Evolutionary conservation across 1,284 basidiomycete species (phyloP), one percentile per base, ranked within the genome.

Genomic region (Pseudozyma pruni): DNA sequence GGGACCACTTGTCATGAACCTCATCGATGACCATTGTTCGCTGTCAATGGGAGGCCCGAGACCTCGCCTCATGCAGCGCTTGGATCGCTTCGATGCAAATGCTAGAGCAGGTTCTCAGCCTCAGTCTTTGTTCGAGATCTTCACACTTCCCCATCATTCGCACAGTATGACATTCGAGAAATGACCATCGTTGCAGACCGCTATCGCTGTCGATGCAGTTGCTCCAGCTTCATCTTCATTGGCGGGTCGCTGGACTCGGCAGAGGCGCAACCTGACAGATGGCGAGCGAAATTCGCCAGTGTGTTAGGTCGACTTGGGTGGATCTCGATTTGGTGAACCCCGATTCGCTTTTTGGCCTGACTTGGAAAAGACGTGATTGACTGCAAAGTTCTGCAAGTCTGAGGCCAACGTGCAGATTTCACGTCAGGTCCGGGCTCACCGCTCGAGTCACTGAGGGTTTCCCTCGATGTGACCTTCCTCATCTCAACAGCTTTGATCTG

Each of bases 291-390:
- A 17, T 20, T 42, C 17, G 1, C 2, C 1, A 8, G 5, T 19
- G 9, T 58, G 48, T 58, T 58, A 58, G 13, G 37, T 38, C 25
- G 8, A 1, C 1, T 14, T 16, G 29, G 5, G 14, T n/a, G 16
- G 7, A 39, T 44, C 40, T 29, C 40, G 40, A 42, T 42, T 31
- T 32, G 25, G 9, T 49, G 32, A 23, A 17, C 20, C 41, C 41
- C 41, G 42, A 53, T 53, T 11, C n/a, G 20, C 3, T 29, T 42
- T 34, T 45, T 45, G 23, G 10, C 13, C n/a, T 19, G 19, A 14
- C 14, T 19, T 31, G 37, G 22, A 52, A 25, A 54, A 54, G 46
- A 46, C 58, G 51, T 61, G 58, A 61, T 54, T 50, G 51, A 20
- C 17, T 50, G 48, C 48, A 50, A 50, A 41, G 39, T 38, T 41